These are phyloP conservation scores for Xylariaceae sp. DNA, from an alignment of 2,329 filamentous ascomycete genomes.

Conservation along the genomic window DNA sequence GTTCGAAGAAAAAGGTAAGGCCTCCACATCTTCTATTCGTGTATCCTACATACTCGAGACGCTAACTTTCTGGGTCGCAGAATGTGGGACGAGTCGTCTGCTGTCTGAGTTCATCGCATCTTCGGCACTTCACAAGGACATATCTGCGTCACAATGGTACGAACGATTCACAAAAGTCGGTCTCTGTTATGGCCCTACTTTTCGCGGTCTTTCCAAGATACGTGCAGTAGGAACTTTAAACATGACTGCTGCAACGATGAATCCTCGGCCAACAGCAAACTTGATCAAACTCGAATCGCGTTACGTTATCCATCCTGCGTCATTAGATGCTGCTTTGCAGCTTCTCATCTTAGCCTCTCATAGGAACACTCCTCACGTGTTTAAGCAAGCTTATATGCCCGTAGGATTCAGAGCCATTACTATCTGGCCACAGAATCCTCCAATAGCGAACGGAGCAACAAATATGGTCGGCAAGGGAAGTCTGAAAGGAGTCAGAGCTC, in stretches of 20 bases:
- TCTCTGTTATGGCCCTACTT: conserved; percentile 13
- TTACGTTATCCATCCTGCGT: conserved; percentile 16
- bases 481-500: too few relatives aligned
- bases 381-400: conserved; percentile 9
- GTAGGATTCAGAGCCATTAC: conserved; percentile 1
- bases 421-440: conserved; percentile 10
- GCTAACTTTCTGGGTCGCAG: too few relatives aligned
- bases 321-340: conserved; percentile 13
- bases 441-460: too few relatives aligned
- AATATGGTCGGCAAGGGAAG: too few relatives aligned
- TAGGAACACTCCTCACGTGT: background rate
- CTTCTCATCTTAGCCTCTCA: conserved; percentile 13
- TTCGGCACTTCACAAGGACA: conserved; percentile 4
- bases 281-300: conserved; percentile 10
- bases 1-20: background rate
- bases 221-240: background rate
- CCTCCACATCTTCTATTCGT: too few relatives aligned
- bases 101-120: background rate
- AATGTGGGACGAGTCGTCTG: too few relatives aligned
- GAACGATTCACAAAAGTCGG: conserved; percentile 10
- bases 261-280: background rate
- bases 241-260: background rate
- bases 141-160: conserved; percentile 12
- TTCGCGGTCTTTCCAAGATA: conserved; percentile 14
- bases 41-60: too few relatives aligned